These are phyloP conservation scores for Pyricularia pennisetigena DNA, from an alignment of 2,329 filamentous ascomycete species.

Conservation along the genomic window DNA sequence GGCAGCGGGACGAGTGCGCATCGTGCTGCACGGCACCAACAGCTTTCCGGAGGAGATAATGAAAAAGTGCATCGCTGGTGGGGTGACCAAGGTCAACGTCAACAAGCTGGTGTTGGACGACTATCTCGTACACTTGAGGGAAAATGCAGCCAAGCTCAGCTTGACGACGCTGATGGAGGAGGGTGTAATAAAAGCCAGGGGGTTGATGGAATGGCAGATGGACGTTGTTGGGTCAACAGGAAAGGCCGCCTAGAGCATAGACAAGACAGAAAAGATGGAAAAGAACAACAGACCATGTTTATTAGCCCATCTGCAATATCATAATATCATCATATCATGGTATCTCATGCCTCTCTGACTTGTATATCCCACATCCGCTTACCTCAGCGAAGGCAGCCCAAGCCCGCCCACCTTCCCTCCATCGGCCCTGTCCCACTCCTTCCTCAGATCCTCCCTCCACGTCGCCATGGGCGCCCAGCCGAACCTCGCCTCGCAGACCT, in stretches of 20 bases:
- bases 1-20: conserved; percentile 32
- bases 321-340: not conserved
- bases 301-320: not conserved
- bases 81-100: conserved; percentile 39
- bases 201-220: conserved; percentile 36
- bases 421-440: not conserved
- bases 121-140: conserved; percentile 29
- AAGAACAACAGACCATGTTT: not conserved
- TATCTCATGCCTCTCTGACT: not conserved
- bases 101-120: conserved; percentile 38
- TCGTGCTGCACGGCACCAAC: conserved; percentile 38
- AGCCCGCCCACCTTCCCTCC: not conserved
- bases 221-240: conserved; percentile 34
- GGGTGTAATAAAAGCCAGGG: conserved; percentile 30
- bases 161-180: conserved; percentile 32
- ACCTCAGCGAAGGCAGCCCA: not conserved
- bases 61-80: conserved; percentile 30
- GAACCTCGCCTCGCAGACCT: conserved; percentile 23
- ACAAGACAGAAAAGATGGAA: not conserved
- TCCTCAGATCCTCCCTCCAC: conserved; percentile 16
- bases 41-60: conserved; percentile 35
- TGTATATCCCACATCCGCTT: not conserved
- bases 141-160: conserved; percentile 23
- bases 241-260: conserved; percentile 18
- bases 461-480: conserved; percentile 20